Base-by-base conservation (phyloP, 805 yeast genomes). In the Danielia oregonensis region DNA sequence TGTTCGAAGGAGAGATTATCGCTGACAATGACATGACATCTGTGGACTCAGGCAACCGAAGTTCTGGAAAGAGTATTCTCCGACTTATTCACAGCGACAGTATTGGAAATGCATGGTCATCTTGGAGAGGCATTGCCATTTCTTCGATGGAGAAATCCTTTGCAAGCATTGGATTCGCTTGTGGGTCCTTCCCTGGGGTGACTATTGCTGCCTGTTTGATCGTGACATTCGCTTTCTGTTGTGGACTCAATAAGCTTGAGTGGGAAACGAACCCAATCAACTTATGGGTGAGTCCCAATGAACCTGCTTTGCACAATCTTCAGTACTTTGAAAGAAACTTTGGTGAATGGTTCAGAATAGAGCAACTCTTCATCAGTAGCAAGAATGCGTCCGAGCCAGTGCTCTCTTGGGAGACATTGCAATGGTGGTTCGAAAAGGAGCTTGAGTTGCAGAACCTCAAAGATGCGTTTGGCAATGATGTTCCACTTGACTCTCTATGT, bases 341-440 rank as follows among this genome's bases (percentile, higher is more conserved):
- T 59, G 96, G 97, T 1, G 95, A 94, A 24, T 91, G 93, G 65
- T 93, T 83, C 62, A 70, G 97, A 48, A 77, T 86, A 4, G 91
- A 87, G 50, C 97, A 91, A 59, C 62, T 86, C 0, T 85, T 86
- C 44, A 65, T 91, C 5, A 61, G 63, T 40, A 51, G 53, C 17
- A 77, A 77, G 14, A 68, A 84, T 3, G 86, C 86, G 0, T 74
- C 79, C 0, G 31, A 41, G 14, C 82, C 91, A 0, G 62, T 91
- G 22, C 50, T 74, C 17, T 70, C 72, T 21, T 86, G 86, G 69
- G 79, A 76, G 0, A 77, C 79, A 2, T 52, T 89, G 14, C 54
- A 78, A 42, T 91, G 97, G 97, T 88, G 96, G 95, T 81, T 82
- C 49, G 76, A 72, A n/a, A 79, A 78, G 17, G 97, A 91, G 56